Evolutionary conservation across 2,329 filamentous ascomycete genomes (phyloP).

Genomic region (Neodidymelliopsis sp.): DNA sequence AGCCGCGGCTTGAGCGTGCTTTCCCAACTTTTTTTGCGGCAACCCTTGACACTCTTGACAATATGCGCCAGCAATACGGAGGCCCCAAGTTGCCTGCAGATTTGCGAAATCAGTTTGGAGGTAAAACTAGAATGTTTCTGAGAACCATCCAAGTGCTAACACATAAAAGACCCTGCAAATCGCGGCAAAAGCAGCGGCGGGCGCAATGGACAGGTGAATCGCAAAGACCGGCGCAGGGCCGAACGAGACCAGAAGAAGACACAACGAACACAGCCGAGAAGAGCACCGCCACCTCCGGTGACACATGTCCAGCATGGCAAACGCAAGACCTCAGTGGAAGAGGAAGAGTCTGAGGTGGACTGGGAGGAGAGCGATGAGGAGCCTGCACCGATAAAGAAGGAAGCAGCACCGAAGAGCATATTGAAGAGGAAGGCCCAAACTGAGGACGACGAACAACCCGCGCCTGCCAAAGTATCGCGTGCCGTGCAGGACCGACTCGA

Average conservation of each 20-base stretch:
- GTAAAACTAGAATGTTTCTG: constrained; percentile 20
- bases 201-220: constrained; percentile 45
- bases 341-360: constrained; percentile 36
- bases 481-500: constrained; percentile 67
- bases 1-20: constrained; percentile 25
- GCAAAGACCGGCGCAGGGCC: constrained; percentile 73
- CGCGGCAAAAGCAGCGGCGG: constrained; percentile 32
- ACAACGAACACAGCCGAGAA: constrained; percentile 39
- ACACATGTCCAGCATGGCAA: constrained; percentile 27
- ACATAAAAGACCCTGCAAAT: constrained; percentile 38
- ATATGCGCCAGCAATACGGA: constrained; percentile 49
- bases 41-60: constrained; percentile 25
- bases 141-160: constrained; percentile 7
- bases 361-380: constrained; percentile 47
- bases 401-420: constrained; percentile 42
- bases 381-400: constrained; percentile 26
- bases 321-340: constrained; percentile 26
- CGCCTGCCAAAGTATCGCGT: constrained; percentile 42
- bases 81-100: constrained; percentile 57
- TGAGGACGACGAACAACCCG: constrained; percentile 21
- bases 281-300: constrained; percentile 8
- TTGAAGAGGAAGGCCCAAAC: constrained; percentile 31
- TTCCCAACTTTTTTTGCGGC: constrained; percentile 42
- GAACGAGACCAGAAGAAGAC: constrained; percentile 69
- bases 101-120: constrained; percentile 55